Conservation (phyloP, 106 monocot species). For the Acorus calamus region DNA sequence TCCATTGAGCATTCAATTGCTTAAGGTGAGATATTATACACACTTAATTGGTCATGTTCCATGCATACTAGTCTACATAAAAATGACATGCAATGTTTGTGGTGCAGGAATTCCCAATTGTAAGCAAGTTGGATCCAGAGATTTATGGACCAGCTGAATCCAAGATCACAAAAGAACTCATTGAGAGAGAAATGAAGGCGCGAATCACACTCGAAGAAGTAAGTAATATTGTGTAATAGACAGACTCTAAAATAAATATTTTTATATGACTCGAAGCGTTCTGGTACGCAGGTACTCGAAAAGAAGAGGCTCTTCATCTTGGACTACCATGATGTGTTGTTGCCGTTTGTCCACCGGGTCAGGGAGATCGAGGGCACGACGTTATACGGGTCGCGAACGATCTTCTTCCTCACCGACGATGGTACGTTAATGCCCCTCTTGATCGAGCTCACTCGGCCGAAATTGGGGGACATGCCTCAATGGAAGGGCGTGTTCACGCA, state of each 20-base stretch:
- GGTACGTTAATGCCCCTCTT: constrained; percentile 44
- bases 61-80: background rate
- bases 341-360: constrained; percentile 60
- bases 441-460: constrained; percentile 73
- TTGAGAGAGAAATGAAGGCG: constrained; percentile 38
- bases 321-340: constrained; percentile 62
- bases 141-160: constrained; percentile 64
- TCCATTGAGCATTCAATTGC: constrained; percentile 42
- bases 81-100: background rate
- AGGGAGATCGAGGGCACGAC: constrained; percentile 25
- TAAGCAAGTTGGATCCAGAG: constrained; percentile 63
- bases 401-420: constrained; percentile 45
- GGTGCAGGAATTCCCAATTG: constrained; percentile 57
- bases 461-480: constrained; percentile 26
- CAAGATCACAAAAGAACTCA: constrained; percentile 38
- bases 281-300: constrained; percentile 35
- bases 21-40: constrained; percentile 17
- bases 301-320: constrained; percentile 55
- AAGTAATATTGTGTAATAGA: background rate
- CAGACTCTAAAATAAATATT: too few relatives aligned
- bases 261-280: background rate
- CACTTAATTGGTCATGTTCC: background rate
- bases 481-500: constrained; percentile 38
- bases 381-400: constrained; percentile 49
- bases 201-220: constrained; percentile 55